Conservation (phyloP, 192 early-diverging fungal genomes). For the Entomortierella lignicola region DNA sequence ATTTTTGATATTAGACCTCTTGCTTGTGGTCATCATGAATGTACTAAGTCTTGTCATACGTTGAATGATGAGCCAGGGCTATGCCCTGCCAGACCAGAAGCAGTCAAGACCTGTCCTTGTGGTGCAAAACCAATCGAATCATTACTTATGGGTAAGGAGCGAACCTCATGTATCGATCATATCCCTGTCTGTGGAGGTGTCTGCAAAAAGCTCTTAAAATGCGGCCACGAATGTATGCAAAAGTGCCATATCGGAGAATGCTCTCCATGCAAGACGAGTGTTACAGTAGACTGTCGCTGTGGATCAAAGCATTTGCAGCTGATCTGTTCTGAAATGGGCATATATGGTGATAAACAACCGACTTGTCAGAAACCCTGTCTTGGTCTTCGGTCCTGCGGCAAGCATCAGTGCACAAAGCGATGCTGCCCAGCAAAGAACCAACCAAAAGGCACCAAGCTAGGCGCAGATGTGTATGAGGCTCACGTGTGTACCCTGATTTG, state of each 20-base stretch:
- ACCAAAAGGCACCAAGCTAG: slow-evolving; percentile 25
- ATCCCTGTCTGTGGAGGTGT: slow-evolving; percentile 70
- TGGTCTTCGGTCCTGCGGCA: slow-evolving; percentile 70
- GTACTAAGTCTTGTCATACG: slow-evolving; percentile 66
- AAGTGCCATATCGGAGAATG: slow-evolving; percentile 75
- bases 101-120: slow-evolving; percentile 64
- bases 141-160: slow-evolving; percentile 30
- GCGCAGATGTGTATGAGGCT: slow-evolving; percentile 42
- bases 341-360: slow-evolving; percentile 57
- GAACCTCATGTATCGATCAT: slow-evolving; percentile 62
- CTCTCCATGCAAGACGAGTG: slow-evolving; percentile 63
- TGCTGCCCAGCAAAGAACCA: slow-evolving; percentile 72
- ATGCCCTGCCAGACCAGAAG: slow-evolving; percentile 65
- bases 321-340: slow-evolving; percentile 57
- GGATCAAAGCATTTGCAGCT: slow-evolving; percentile 59
- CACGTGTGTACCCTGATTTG: slow-evolving; percentile 80
- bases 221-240: slow-evolving; percentile 69
- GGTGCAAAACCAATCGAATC: slow-evolving; percentile 51
- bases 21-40: slow-evolving; percentile 64
- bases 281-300: slow-evolving; percentile 73
- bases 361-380: slow-evolving; percentile 72
- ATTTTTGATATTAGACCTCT: slow-evolving; percentile 46
- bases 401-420: slow-evolving; percentile 71
- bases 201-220: slow-evolving; percentile 68
- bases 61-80: slow-evolving; percentile 30